Base-by-base conservation (phyloP, 768 basidiomycete species). In the Boletus speciosus region DNA sequence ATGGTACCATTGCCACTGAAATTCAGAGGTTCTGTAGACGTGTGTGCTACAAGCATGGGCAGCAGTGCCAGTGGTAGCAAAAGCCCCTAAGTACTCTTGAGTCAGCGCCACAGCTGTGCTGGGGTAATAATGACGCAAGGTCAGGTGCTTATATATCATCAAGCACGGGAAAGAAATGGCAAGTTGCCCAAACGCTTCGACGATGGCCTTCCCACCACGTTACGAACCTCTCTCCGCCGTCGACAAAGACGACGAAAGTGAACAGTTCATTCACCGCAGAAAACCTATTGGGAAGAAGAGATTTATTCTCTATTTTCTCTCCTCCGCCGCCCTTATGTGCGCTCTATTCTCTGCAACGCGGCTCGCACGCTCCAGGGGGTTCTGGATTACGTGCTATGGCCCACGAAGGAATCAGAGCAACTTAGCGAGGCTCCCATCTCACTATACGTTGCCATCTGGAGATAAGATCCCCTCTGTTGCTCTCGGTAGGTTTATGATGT, bases 381-480 rank as follows among this genome's bases (percentile, higher is more conserved):
- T 59, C 39, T 61, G 62, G 62, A 38, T 36, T 14, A 52, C 51
- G 10, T 65, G 66, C 37, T 53, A 54, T 23, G 58, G 61, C 3
- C 43, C 59, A 4, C 65, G 49, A 47, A 65, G 66, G 48, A 60
- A 56, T 50, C 56, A 60, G 42, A 66, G 61, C 19, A 53, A 23
- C 11, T 55, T 72, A 49, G 42, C 54, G 1, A 61, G 43, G 31
- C 66, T 76, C 14, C 73, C 83, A 0, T 76, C 72, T 6, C 74
- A 84, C 65, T 86, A 76, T 61, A 78, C 75, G 1, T 72, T 89
- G 14, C 82, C 84, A 5, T 86, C 84, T 34, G 87, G 87, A 0
- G 81, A 85, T 59, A 76, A 78, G 56, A 87, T 89, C 31, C 87
- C 87, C 0, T 75, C 81, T 12, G 77, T 88, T 42, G 86, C 85